Conservation (phyloP, 2,329 filamentous ascomycete species). For the Aspergillus uvarum region DNA sequence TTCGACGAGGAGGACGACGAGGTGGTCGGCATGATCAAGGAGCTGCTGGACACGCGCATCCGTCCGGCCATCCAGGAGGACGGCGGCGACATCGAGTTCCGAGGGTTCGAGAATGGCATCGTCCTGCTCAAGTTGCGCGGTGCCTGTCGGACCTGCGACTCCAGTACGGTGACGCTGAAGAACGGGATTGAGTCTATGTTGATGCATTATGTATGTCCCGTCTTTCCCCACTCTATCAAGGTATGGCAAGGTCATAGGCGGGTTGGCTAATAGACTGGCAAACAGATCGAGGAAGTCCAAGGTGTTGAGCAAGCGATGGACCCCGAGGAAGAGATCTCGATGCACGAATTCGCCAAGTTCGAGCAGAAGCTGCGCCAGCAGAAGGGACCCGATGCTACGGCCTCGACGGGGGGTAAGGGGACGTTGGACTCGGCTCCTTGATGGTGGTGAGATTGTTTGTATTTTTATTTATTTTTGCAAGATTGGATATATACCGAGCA, state of each 20-base stretch:
- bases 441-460: not conserved
- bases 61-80: slow-evolving; percentile 96
- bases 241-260: not conserved
- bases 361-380: slow-evolving; percentile 75
- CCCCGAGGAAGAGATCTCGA: slow-evolving; percentile 82
- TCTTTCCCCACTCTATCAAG: not conserved
- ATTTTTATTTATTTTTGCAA: slow-evolving; percentile 1
- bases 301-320: slow-evolving; percentile 89
- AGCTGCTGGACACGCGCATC: slow-evolving; percentile 91
- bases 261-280: slow-evolving; percentile 4
- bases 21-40: slow-evolving; percentile 97
- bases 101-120: slow-evolving; percentile 81
- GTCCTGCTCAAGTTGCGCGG: slow-evolving; percentile 87
- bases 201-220: slow-evolving; percentile 79
- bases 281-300: slow-evolving; percentile 89
- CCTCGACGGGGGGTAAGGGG: slow-evolving; percentile 52
- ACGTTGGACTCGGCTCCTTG: slow-evolving; percentile 52
- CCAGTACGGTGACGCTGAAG: slow-evolving; percentile 92
- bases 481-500: slow-evolving; percentile 8
- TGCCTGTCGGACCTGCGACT: slow-evolving; percentile 93
- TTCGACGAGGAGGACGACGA: slow-evolving; percentile 92
- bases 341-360: slow-evolving; percentile 89
- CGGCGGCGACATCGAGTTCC: slow-evolving; percentile 93
- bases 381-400: slow-evolving; percentile 52
- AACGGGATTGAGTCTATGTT: slow-evolving; percentile 98